Evolutionary conservation across 208 protist species (phyloP).

Genomic region (Acanthamoeba triangularis): DNA sequence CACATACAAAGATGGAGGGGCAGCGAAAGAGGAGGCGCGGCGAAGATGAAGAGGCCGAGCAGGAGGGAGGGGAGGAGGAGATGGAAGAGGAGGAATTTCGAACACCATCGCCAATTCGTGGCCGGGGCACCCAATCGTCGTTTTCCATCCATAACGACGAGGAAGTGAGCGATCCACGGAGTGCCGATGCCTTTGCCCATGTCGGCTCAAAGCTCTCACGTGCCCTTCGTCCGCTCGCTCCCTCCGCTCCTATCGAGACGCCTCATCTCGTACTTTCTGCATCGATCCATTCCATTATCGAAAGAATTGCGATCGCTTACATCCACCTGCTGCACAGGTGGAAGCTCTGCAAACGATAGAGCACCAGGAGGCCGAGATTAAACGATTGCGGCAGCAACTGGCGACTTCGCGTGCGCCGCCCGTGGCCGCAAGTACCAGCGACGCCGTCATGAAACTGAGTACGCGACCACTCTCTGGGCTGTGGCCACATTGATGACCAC

Average conservation of each 20-base stretch:
- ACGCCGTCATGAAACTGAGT: neutral
- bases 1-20: neutral
- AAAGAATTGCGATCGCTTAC: neutral
- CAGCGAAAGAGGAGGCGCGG: neutral
- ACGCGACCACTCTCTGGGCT: neutral
- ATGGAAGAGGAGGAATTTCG: neutral
- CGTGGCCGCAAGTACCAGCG: neutral
- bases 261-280: neutral
- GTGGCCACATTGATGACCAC: neutral
- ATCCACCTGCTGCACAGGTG: neutral
- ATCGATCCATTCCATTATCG: neutral
- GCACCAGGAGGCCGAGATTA: neutral
- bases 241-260: neutral
- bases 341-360: neutral
- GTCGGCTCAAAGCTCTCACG: neutral
- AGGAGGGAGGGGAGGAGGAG: neutral
- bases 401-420: neutral
- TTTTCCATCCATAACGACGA: neutral
- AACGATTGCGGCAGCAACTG: neutral
- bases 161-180: neutral
- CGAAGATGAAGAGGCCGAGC: neutral
- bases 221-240: neutral
- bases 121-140: neutral
- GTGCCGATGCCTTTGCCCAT: neutral
- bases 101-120: neutral